Conservation (phyloP, 345 rosid species). For the Limnanthes douglasii region DNA sequence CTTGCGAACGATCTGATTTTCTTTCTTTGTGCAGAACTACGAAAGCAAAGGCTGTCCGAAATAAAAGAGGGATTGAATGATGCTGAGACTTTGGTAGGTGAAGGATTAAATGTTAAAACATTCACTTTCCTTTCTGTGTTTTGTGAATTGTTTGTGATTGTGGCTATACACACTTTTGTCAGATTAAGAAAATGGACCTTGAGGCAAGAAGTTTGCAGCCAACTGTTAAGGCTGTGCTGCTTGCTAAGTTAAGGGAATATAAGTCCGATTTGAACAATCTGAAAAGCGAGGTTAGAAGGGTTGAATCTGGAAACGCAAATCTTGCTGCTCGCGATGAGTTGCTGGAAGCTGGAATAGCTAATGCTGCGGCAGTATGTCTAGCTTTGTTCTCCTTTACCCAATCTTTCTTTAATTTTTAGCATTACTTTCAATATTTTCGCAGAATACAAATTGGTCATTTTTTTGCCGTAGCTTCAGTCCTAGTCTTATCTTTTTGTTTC, state of each 20-base stretch:
- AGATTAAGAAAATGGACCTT: slow-evolving; percentile 81
- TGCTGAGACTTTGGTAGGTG: slow-evolving; percentile 66
- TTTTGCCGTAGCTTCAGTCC: too few relatives aligned
- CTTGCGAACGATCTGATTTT: too few relatives aligned
- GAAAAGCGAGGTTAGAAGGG: slow-evolving; percentile 55
- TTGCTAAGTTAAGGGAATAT: slow-evolving; percentile 67
- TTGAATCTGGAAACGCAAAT: slow-evolving; percentile 31
- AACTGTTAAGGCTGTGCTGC: slow-evolving; percentile 48
- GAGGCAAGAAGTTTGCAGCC: slow-evolving; percentile 80
- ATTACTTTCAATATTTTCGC: too few relatives aligned
- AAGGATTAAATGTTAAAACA: background rate
- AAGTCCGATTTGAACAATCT: slow-evolving; percentile 79
- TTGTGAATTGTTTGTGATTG: background rate
- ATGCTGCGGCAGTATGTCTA: slow-evolving; percentile 37
- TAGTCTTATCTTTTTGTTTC: background rate
- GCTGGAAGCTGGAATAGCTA: slow-evolving; percentile 71
- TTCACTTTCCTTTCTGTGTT: background rate
- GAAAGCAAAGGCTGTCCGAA: slow-evolving; percentile 70
- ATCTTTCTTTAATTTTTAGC: too few relatives aligned
- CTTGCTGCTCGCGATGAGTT: slow-evolving; percentile 57
- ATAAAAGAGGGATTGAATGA: slow-evolving; percentile 48
- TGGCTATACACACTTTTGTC: background rate
- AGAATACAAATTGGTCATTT: too few relatives aligned
- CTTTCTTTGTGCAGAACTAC: slow-evolving; percentile 66
- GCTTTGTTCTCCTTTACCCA: too few relatives aligned